A percentile compares a stretch with the other conserved stretches of the same genome.
Conservation (phyloP, 257 asterid species). For the Rauvolfia tetraphylla region DNA sequence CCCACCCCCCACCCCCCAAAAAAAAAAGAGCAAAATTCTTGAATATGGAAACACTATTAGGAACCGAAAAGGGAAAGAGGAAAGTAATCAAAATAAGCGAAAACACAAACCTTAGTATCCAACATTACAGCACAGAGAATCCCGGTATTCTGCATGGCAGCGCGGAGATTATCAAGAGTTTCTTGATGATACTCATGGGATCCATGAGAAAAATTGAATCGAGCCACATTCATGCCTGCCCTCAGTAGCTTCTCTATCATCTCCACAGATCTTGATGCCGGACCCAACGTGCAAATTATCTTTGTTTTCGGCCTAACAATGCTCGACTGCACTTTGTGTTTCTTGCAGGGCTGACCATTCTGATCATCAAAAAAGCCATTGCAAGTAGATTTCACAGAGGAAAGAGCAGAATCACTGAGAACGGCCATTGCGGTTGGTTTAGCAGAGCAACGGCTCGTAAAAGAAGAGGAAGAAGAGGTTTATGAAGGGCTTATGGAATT, state of each 20-base stretch:
- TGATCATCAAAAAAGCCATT: slow-evolving; percentile 12
- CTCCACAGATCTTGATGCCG: slow-evolving; percentile 62
- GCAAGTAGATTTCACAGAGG: background rate
- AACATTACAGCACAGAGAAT: slow-evolving; percentile 79
- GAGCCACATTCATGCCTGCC: slow-evolving; percentile 74
- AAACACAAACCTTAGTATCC: slow-evolving; percentile 51
- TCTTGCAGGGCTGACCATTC: slow-evolving; percentile 5
- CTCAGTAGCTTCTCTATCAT: slow-evolving; percentile 68
- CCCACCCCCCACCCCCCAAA: too few species aligned
- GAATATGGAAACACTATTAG: background rate
- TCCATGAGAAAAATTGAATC: slow-evolving; percentile 76
- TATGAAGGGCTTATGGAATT: background rate
- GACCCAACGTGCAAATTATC: slow-evolving; percentile 78
- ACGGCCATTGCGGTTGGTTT: background rate
- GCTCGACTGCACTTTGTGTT: slow-evolving; percentile 2
- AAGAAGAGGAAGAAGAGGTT: background rate
- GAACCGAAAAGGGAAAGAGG: background rate
- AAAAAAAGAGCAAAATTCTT: background rate
- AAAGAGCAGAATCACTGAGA: slow-evolving; percentile 6
- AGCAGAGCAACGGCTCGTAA: background rate
- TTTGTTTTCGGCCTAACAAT: slow-evolving; percentile 55
- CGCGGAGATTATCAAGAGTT: slow-evolving; percentile 62
- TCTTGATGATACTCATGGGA: slow-evolving; percentile 74
- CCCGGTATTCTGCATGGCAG: slow-evolving; percentile 67
- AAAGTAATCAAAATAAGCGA: background rate